Evolutionary conservation across 1,139 yeast genomes (phyloP), one percentile per base, ranked within the genome.

Genomic region (Nakaseomyces uthaithaninus): DNA sequence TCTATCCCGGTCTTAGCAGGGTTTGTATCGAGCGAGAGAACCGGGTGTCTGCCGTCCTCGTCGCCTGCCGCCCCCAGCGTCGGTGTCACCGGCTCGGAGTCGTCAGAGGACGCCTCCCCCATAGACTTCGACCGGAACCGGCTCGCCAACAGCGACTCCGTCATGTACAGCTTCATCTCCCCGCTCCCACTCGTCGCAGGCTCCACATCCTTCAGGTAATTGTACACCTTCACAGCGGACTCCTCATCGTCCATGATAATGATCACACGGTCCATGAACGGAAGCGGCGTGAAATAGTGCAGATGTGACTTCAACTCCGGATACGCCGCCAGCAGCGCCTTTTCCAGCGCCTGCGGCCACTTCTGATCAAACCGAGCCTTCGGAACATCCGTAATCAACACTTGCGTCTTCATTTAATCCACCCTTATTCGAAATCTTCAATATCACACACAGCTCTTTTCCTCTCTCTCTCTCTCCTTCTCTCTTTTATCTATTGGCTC

Each of bases 301-400:
- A 56, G 41, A 19, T 49, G 45, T 3, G 43, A 16, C 33, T 39
- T 48, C 22, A 54, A 44, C 7, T 48, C 40, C 2, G 58, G 57
- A 40, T 54, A 59, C 27, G 46, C 36, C 14, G 36, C 40, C 36
- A 57, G 57, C 27, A 59, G 36, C 36, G 43, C 40, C 11, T 42
- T 38, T 36, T 57, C 51, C 37, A 59, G 34, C n/a, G 37, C 38
- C 11, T 46, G 43, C 6, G 61, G 57, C 62, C 60, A 57, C 18
- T 49, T 47, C 18, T 43, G 22, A 10, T 40, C 42, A 40, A 58
- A 58, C 27, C 41, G 43, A 2, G 38, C 44, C 42, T 45, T 53
- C 8, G 60, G 55, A 17, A 59, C 42, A 43, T 56, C 59, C 4
- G 63, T 59, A 27, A 59, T 53, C 30, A 59, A 43, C 19, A 59